Evolutionary conservation across 2,329 filamentous ascomycete species (phyloP).

Genomic region (Exophiala dermatitidis): DNA sequence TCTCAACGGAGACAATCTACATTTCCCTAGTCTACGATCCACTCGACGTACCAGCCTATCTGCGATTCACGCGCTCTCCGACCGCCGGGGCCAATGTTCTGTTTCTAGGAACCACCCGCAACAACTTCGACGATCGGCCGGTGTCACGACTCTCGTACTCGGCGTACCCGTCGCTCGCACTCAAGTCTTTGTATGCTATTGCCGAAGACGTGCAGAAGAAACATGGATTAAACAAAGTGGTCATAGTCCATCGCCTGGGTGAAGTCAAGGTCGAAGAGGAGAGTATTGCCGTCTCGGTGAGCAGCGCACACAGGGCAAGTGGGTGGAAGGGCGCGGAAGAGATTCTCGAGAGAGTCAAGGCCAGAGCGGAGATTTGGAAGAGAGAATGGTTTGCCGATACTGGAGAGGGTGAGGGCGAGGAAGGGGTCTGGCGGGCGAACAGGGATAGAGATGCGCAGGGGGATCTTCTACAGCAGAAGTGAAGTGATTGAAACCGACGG

Average conservation of each 20-base stretch:
- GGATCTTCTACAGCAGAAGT: constrained; percentile 8
- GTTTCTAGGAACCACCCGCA: constrained; percentile 42
- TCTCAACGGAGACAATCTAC: constrained; percentile 35
- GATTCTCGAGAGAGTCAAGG: constrained; percentile 79
- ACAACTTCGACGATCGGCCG: constrained; percentile 37
- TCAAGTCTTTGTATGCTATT: constrained; percentile 36
- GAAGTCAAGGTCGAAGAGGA: constrained; percentile 85
- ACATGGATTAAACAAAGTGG: constrained; percentile 63
- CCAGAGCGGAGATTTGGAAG: constrained; percentile 67
- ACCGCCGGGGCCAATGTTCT: constrained; percentile 41
- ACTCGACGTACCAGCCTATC: constrained; percentile 33
- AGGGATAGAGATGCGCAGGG: constrained; percentile 22
- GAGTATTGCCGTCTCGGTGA: constrained; percentile 83
- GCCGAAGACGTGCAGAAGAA: constrained; percentile 46
- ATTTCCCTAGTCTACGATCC: constrained; percentile 38
- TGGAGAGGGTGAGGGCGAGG: constrained; percentile 16
- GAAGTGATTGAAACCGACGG: not conserved
- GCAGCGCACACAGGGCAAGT: constrained; percentile 70
- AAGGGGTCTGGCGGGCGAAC: constrained; percentile 27
- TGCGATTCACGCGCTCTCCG: constrained; percentile 36
- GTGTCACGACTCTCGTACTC: constrained; percentile 42
- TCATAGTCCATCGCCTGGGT: constrained; percentile 78
- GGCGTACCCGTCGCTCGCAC: constrained; percentile 37
- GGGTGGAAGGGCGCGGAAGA: constrained; percentile 87
- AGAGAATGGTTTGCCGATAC: constrained; percentile 32